Base-by-base conservation (phyloP, 2,329 filamentous ascomycete genomes). In the Fusarium guadeloupense region DNA sequence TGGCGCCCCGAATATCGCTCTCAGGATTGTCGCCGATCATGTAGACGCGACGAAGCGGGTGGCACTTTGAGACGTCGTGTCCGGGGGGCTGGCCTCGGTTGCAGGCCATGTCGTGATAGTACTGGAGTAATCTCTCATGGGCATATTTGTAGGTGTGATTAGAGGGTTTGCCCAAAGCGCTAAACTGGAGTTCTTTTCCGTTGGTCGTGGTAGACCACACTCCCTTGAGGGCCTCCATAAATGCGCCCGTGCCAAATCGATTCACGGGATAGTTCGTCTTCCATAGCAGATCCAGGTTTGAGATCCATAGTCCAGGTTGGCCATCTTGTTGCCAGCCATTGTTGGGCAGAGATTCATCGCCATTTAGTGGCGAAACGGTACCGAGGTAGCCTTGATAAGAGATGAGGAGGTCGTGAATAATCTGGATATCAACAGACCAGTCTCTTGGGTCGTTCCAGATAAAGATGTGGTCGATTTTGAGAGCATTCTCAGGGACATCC, bases 401-500 rank as follows among this genome's bases (percentile, higher is more conserved):
- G 34, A 96, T 82, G 7, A 98, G 80, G 10, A 97, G 78, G 75
- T 99, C 95, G 48, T 90, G 72, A 53, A 98, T 89, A 67, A 98
- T 80, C 72, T 96, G 91, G 3, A 87, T 87, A 74, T 98, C 94
- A 9, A 97, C 83, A 1, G 91, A 93, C 95, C 95, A 99, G 79
- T 99, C 95, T 51, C 95, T 86, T 4, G 95, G 93, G 75, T 98
- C 95, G 74, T 97, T 96, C 83, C 94, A 97, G 7, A 97, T 90
- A 70, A 98, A 90, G 23, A 98, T 86, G 23, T 93, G 93, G 71
- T 96, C 92, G 66, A 99, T 89, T 68, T 92, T 93, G 41, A 94
- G 82, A 9, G 81, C 76, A 9, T 78, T 71, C 0, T 49, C 70
- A 46, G 58, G 77, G 60, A 76, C 79, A 71, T 65, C 69, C 34